Evolutionary conservation across 306 rosid species (phyloP).

Genomic region (Corylus americana): DNA sequence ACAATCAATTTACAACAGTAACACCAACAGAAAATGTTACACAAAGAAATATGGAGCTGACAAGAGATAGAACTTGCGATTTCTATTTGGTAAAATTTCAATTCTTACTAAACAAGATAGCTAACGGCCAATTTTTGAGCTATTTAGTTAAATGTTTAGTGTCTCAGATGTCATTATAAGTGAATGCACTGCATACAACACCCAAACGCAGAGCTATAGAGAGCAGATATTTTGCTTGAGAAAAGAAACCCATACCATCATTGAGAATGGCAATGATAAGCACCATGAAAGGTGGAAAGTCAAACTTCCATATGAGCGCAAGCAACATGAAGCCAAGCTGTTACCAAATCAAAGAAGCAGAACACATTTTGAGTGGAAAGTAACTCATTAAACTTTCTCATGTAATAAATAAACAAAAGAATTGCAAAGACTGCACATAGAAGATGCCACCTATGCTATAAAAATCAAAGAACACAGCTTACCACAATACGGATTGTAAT

Average conservation of each 20-base stretch:
- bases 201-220: neutral
- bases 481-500: constrained; percentile 99
- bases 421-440: neutral
- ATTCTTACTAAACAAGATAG: neutral
- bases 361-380: constrained; percentile 13
- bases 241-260: constrained; percentile 69
- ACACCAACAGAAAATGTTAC: neutral
- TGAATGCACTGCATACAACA: neutral
- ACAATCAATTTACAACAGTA: neutral
- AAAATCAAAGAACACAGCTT: constrained; percentile 35
- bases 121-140: neutral
- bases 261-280: constrained; percentile 95
- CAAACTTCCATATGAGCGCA: constrained; percentile 93
- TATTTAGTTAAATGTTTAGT: neutral
- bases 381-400: constrained; percentile 9
- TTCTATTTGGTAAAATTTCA: neutral
- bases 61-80: neutral
- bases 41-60: neutral
- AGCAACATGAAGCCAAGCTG: constrained; percentile 99
- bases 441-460: neutral
- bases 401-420: constrained; percentile 9
- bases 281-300: constrained; percentile 98
- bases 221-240: constrained; percentile 10
- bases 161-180: neutral
- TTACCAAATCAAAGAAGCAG: constrained; percentile 33